These are phyloP conservation scores for Graphium sp. DNA, from an alignment of 2,329 filamentous ascomycete genomes.

Conservation along the genomic window DNA sequence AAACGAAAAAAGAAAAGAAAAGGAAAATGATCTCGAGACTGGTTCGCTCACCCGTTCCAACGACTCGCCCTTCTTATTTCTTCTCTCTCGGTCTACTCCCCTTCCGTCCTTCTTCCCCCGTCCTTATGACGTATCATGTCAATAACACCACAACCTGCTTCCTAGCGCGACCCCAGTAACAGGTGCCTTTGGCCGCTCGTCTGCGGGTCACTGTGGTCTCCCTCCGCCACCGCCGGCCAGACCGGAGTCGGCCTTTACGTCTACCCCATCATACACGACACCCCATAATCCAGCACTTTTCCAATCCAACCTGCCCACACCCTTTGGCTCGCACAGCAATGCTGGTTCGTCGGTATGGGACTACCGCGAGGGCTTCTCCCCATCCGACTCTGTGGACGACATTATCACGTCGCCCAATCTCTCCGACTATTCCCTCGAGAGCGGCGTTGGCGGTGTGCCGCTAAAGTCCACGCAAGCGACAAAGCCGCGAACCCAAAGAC, in stretches of 20 bases:
- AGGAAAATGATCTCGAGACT: too few species aligned
- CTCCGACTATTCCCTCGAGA: conserved; percentile 43
- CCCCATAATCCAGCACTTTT: too few species aligned
- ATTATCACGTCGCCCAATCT: conserved; percentile 38
- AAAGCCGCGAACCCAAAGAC: conserved; percentile 41
- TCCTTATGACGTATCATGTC: neutral
- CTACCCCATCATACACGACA: too few species aligned
- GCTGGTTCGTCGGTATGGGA: conserved; percentile 26
- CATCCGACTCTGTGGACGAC: conserved; percentile 40
- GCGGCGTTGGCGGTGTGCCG: conserved; percentile 15
- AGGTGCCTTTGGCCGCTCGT: too few species aligned
- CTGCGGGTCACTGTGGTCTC: too few species aligned
- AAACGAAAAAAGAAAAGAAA: too few species aligned
- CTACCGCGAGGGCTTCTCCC: conserved; percentile 32
- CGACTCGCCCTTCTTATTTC: too few species aligned
- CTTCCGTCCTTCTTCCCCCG: neutral
- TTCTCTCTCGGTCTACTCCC: neutral
- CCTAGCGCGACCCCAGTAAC: too few species aligned
- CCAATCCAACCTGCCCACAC: conserved; percentile 4
- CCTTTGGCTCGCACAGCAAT: conserved; percentile 4
- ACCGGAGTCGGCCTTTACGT: too few species aligned
- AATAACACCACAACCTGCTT: conserved; percentile 1
- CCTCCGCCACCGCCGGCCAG: too few species aligned
- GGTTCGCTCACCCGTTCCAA: too few species aligned
- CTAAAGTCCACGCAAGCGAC: conserved; percentile 1